phyloP scores from a whole-genome alignment of 805 yeast genomes.

The Starmerella khaoyaiensis region DNA sequence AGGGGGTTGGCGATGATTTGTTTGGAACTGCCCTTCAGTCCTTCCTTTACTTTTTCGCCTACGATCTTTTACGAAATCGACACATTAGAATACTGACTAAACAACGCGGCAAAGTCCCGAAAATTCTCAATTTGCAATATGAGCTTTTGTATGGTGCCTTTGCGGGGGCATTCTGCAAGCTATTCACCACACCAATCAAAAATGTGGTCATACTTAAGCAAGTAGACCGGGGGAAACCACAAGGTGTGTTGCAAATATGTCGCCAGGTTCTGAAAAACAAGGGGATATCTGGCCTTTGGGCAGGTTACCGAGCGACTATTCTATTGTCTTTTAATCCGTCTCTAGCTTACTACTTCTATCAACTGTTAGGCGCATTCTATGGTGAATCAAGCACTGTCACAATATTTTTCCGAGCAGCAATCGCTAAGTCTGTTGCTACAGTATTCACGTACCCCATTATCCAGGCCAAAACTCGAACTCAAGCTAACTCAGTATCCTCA shows the following conservation, averaged over 20 bases:
- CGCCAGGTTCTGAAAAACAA: conserved; percentile 22
- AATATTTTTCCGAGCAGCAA: conserved; percentile 52
- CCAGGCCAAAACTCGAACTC: conserved; percentile 58
- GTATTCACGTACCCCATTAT: conserved; percentile 66
- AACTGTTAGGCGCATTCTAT: conserved; percentile 21
- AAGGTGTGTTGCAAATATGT: conserved; percentile 10
- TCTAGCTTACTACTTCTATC: conserved; percentile 28
- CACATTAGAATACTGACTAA: conserved; percentile 16
- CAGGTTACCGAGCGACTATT: conserved; percentile 26
- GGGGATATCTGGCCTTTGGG: conserved; percentile 28
- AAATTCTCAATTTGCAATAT: conserved; percentile 23
- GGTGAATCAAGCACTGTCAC: conserved; percentile 29
- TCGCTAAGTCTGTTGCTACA: conserved; percentile 55
- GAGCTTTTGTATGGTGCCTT: conserved; percentile 25
- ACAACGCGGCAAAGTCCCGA: conserved; percentile 21
- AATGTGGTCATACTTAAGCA: conserved; percentile 26
- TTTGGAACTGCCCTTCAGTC: conserved; percentile 25
- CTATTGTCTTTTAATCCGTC: conserved; percentile 26
- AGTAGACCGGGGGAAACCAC: conserved; percentile 1
- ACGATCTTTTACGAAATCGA: conserved; percentile 23
- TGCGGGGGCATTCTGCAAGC: conserved; percentile 27
- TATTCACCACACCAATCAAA: conserved; percentile 25
- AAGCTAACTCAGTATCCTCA: conserved; percentile 26
- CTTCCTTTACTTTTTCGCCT: conserved; percentile 27
- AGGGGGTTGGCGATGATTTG: conserved; percentile 50